Base-by-base conservation (phyloP, 495 filamentous ascomycete genomes). In the Neurospora terricola region DNA sequence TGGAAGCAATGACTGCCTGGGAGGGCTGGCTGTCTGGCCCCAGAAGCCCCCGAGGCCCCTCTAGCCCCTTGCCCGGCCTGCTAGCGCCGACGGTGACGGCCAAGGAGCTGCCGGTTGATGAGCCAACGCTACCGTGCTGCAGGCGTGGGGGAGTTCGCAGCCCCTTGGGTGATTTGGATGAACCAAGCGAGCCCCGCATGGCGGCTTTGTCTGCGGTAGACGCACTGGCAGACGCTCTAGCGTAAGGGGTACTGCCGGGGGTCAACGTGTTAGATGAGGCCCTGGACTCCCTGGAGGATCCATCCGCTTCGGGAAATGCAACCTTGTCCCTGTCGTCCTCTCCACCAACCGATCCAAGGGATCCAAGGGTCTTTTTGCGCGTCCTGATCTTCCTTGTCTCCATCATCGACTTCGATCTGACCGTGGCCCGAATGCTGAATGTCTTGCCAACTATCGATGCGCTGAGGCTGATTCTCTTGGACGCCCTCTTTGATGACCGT, bases 391-490 rank as follows among this genome's bases (percentile, higher is more conserved):
- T 48, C 34, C 70, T 34, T 36, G 23, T 66, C 54, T 66, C 54
- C 54, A 66, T 66, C 54, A 66, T 66, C 7, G 54, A 34, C 72
- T 75, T 77, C 78, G 77, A 77, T 42, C 62, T 43, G 69, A 37
- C 74, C 54, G 73, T 76, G 21, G 80, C 77, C 38, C 80, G 78
- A 39, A 84, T 73, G 75, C 82, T 82, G 70, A 85, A 82, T 39
- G 79, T 79, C 73, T 80, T 82, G 34, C 78, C 77, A 18, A 85
- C 77, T 59, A 76, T 78, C 54, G 14, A 34, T 18, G 48, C 48
- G 48, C 48, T 7, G 48, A 59, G 48, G 12, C 74, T 45, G 34
- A 39, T 40, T 39, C 59, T 66, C n/a, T 42, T 66, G 18, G 42
- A 12, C 18, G 34, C 38, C 9, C 38, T 54, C 10, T n/a, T 69